Conservation (phyloP, 306 rosid genomes). For the Cicer judaicum region DNA sequence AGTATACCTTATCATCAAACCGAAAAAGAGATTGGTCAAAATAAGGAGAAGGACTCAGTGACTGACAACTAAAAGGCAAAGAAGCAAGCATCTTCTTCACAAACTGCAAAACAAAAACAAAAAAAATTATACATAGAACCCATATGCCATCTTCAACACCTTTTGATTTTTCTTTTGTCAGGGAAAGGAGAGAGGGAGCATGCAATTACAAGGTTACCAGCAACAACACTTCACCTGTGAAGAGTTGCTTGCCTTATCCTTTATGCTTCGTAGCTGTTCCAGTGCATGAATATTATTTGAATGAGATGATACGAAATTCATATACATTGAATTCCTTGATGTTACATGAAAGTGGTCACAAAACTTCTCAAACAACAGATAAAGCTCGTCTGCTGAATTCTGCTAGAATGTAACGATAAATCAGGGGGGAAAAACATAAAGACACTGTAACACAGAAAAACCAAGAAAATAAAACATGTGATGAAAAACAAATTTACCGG, state of each 20-base stretch:
- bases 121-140: conserved; percentile 16
- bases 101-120: conserved; percentile 66
- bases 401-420: conserved; percentile 50
- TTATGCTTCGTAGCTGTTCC: conserved; percentile 69
- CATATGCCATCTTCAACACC: neutral
- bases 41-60: conserved; percentile 97
- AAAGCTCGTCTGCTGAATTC: conserved; percentile 90
- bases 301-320: conserved; percentile 92
- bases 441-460: conserved; percentile 8
- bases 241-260: conserved; percentile 74
- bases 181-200: conserved; percentile 1
- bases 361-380: conserved; percentile 82
- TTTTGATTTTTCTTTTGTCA: neutral
- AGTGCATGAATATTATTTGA: conserved; percentile 80
- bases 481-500: conserved; percentile 61
- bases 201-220: conserved; percentile 28
- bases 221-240: conserved; percentile 65
- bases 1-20: conserved; percentile 90
- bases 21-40: conserved; percentile 93
- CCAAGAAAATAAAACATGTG: conserved; percentile 31
- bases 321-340: conserved; percentile 67
- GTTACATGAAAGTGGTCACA: conserved; percentile 84
- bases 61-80: conserved; percentile 87
- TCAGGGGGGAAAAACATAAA: conserved; percentile 37
- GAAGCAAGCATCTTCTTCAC: conserved; percentile 94